phyloP scores from a whole-genome alignment of 306 rosid species.

The Arachis stenosperma region DNA sequence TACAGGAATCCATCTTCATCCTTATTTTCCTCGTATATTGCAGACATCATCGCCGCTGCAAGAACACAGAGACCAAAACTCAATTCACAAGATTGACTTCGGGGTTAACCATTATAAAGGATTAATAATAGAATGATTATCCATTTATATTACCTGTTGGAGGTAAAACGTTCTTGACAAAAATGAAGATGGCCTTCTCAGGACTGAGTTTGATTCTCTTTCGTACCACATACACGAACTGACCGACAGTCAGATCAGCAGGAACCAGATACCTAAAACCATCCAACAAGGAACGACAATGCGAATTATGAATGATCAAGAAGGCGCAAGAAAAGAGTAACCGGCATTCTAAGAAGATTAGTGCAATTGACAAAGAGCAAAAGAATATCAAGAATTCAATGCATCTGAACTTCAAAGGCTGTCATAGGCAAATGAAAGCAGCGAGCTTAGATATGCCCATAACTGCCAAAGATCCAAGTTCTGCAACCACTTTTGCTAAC shows the following conservation, averaged over 20 bases:
- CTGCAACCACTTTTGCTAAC: neutral
- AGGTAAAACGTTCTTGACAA: slow-evolving; percentile 80
- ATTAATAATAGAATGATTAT: neutral
- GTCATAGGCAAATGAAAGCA: slow-evolving; percentile 16
- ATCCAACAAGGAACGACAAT: slow-evolving; percentile 28
- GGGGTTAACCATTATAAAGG: neutral
- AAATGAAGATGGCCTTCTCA: slow-evolving; percentile 87
- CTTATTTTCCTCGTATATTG: slow-evolving; percentile 83
- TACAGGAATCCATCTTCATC: slow-evolving; percentile 91
- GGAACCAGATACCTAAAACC: slow-evolving; percentile 82
- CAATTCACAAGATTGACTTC: slow-evolving; percentile 14
- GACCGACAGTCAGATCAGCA: slow-evolving; percentile 86
- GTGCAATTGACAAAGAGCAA: neutral
- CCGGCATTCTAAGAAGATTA: neutral
- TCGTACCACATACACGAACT: slow-evolving; percentile 86
- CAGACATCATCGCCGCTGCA: slow-evolving; percentile 92
- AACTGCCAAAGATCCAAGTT: neutral
- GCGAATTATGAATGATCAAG: neutral
- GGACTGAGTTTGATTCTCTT: slow-evolving; percentile 86
- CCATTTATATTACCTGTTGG: slow-evolving; percentile 64
- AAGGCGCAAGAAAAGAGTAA: neutral
- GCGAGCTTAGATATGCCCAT: slow-evolving; percentile 8
- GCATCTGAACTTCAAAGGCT: neutral
- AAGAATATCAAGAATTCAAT: neutral
- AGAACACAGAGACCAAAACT: slow-evolving; percentile 37